A percentile compares a stretch with the other conserved stretches of the same genome.
phyloP scores from a whole-genome alignment of 306 rosid species.

The Quillaja saponaria region DNA sequence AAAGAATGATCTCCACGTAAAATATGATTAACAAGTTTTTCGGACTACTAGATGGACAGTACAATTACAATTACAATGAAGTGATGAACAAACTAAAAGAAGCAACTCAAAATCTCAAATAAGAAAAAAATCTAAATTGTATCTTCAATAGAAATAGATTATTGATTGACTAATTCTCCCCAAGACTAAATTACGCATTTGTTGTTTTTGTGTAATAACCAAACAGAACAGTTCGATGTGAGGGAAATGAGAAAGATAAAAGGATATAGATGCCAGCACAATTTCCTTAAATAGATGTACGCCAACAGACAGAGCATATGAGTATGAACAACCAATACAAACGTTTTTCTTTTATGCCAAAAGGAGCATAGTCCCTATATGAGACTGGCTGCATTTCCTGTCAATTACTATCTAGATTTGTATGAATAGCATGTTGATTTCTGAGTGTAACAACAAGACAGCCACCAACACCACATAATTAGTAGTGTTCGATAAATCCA shows the following conservation, averaged over 20 bases:
- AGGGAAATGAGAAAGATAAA: background rate
- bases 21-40: too few species aligned
- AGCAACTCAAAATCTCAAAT: too few species aligned
- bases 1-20: too few species aligned
- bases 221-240: background rate
- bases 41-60: too few species aligned
- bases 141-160: too few species aligned
- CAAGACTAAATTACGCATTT: background rate
- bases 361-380: background rate
- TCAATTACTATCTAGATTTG: background rate
- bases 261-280: slow-evolving; percentile 3
- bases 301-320: slow-evolving; percentile 32
- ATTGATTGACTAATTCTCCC: too few species aligned
- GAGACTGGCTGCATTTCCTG: background rate
- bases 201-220: background rate
- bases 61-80: too few species aligned
- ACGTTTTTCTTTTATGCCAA: background rate
- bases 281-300: slow-evolving; percentile 14
- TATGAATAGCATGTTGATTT: background rate
- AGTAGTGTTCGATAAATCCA: too few species aligned
- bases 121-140: too few species aligned
- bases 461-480: too few species aligned
- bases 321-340: background rate
- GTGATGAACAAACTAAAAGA: too few species aligned
- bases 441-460: too few species aligned